Evolutionary conservation across 495 filamentous ascomycete genomes (phyloP).

Genomic region (Penicillium canescens): DNA sequence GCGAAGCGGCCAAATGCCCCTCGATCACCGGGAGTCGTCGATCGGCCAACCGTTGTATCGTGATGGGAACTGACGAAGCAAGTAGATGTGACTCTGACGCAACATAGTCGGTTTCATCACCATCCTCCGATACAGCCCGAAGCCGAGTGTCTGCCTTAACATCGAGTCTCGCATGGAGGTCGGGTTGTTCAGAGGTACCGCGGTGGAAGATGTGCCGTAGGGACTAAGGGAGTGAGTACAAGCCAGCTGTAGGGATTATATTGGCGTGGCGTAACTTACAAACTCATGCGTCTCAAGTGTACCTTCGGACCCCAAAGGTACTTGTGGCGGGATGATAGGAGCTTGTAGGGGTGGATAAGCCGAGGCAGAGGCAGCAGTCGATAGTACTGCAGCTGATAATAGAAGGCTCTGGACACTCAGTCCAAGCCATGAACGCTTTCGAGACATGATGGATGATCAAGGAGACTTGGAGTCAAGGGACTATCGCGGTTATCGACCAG

Average conservation of each 20-base stretch:
- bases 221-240: slow-evolving; percentile 50
- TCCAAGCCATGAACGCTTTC: slow-evolving; percentile 11
- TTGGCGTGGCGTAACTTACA: slow-evolving; percentile 28
- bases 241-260: not conserved
- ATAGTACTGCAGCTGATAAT: slow-evolving; percentile 24
- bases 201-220: slow-evolving; percentile 92
- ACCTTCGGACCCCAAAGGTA: slow-evolving; percentile 24
- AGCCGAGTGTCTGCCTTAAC: slow-evolving; percentile 62
- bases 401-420: slow-evolving; percentile 19
- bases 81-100: slow-evolving; percentile 34
- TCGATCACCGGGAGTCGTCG: slow-evolving; percentile 74
- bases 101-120: slow-evolving; percentile 40
- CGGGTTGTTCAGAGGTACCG: slow-evolving; percentile 70
- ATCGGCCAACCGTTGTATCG: slow-evolving; percentile 79
- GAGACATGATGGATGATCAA: slow-evolving; percentile 18
- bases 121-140: slow-evolving; percentile 67
- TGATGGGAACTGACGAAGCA: slow-evolving; percentile 59
- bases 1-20: slow-evolving; percentile 67
- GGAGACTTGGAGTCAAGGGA: slow-evolving; percentile 16
- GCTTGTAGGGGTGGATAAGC: slow-evolving; percentile 17
- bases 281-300: slow-evolving; percentile 33
- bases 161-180: slow-evolving; percentile 74
- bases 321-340: slow-evolving; percentile 35
- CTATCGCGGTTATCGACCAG: slow-evolving; percentile 11
- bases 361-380: slow-evolving; percentile 26